Evolutionary conservation across 495 filamentous ascomycete species (phyloP).

Genomic region (Evernia prunastri): DNA sequence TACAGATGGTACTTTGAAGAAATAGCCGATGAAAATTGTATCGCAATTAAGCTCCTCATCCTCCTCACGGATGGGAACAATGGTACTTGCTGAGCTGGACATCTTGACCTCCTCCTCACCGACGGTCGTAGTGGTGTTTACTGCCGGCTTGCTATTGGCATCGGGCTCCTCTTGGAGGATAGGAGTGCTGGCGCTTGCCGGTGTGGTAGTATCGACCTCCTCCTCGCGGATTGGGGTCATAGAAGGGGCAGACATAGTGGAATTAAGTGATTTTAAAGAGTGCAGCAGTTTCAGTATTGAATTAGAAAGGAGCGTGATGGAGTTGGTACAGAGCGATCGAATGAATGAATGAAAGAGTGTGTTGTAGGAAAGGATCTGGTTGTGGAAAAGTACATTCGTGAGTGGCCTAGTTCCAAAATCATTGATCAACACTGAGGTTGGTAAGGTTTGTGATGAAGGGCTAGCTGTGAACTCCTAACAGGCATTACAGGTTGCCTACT

Average conservation of each 20-base stretch:
- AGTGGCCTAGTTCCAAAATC: background rate
- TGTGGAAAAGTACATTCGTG: background rate
- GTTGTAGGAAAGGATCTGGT: background rate
- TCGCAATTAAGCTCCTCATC: constrained; percentile 7
- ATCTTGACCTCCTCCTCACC: background rate
- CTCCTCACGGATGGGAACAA: constrained; percentile 13
- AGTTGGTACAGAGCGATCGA: background rate
- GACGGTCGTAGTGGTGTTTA: background rate
- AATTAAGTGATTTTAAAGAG: background rate
- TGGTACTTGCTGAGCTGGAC: background rate
- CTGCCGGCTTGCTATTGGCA: background rate
- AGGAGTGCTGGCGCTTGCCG: background rate
- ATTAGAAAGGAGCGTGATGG: background rate
- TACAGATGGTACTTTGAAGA: constrained; percentile 12
- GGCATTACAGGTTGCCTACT: background rate
- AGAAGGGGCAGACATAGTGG: background rate
- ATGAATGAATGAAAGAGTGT: background rate
- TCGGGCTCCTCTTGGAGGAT: background rate
- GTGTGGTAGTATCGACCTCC: background rate
- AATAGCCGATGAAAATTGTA: constrained; percentile 8
- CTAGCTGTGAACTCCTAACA: background rate
- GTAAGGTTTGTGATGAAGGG: background rate
- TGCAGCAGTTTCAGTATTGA: background rate
- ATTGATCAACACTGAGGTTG: background rate
- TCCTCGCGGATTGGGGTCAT: background rate